Conservation (phyloP, 768 basidiomycete species). For the Leccinum incarnatum region DNA sequence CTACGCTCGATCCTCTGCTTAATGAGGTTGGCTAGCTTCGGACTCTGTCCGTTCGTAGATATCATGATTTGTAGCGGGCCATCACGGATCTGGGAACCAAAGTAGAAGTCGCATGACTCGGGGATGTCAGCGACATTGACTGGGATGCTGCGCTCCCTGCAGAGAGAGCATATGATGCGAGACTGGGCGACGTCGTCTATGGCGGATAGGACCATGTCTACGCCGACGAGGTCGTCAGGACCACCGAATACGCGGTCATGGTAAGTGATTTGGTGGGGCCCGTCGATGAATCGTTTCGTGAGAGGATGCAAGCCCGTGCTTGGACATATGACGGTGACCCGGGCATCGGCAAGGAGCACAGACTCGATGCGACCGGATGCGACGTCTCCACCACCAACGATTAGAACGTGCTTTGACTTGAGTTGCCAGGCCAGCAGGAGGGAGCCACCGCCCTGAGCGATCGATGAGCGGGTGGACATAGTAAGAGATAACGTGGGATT, state of each 20-base stretch:
- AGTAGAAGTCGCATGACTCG: constrained; percentile 95
- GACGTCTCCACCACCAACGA: constrained; percentile 93
- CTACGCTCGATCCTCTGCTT: constrained; percentile 61
- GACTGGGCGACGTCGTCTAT: constrained; percentile 79
- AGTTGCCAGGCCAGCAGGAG: constrained; percentile 95
- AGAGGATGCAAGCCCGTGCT: constrained; percentile 59
- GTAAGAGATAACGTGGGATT: neutral
- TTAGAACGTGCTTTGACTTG: constrained; percentile 74
- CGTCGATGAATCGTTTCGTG: constrained; percentile 51
- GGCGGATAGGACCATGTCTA: constrained; percentile 91
- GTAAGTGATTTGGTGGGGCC: constrained; percentile 54
- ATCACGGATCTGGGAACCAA: constrained; percentile 87
- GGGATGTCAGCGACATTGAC: constrained; percentile 98
- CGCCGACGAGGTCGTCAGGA: constrained; percentile 61
- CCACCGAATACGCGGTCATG: constrained; percentile 66
- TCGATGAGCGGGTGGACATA: constrained; percentile 11
- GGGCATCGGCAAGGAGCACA: constrained; percentile 76
- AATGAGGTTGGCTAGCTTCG: constrained; percentile 85
- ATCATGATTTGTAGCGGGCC: constrained; percentile 96
- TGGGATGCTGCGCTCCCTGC: constrained; percentile 68
- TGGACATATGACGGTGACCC: constrained; percentile 77
- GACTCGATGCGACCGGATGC: constrained; percentile 87
- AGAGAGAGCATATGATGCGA: constrained; percentile 66
- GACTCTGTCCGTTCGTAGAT: constrained; percentile 91
- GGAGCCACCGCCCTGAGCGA: constrained; percentile 55